Base-by-base conservation (phyloP, 2,329 filamentous ascomycete genomes). In the Tolypocladium endophyticum region DNA sequence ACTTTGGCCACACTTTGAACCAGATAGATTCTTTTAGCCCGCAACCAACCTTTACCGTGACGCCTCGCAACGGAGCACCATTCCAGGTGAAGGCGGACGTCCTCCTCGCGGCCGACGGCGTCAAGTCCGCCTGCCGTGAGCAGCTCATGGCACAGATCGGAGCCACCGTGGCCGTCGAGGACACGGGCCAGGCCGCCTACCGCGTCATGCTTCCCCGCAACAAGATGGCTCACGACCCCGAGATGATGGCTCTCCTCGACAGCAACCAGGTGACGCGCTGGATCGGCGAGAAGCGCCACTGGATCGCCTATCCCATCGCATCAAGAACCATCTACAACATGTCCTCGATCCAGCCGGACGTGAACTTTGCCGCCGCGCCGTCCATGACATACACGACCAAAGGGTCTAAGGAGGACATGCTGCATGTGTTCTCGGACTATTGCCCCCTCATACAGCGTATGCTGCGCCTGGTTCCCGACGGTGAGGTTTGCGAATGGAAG, bases 171-270 rank as follows among this genome's bases (percentile, higher is more conserved):
- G 77, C 83, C 58, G 82, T 87, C 65, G 77, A 84, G 61, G 87
- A 90, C 61, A 90, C 88, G 0, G 84, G 87, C 4, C 87, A 92
- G 73, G 89, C 89, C 0, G 87, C 88, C 3, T 92, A 92, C 75
- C 83, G 89, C 16, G 89, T 92, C 72, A 88, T 92, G 83, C 79
- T 92, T 23, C 82, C 81, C 1, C 83, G 88, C 16, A 79, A 83
- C 36, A 78, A 87, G 64, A 88, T 92, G 83, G 73, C 79, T 60
- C 65, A 80, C 28, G 87, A 91, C 67, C 81, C 88, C 0, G 87
- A 90, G 66, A 78, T 92, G 63, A 76, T 87, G 58, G 79, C 75
- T n/a, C 79, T 92, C 12, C 77, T 92, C 28, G 83, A 89, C 64
- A 78, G 80, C 52, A 82, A 90, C 66, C 77, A 81, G 56, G 88